Evolutionary conservation across 73 alveolate species (phyloP).

Genomic region (Urostyla sp.): DNA sequence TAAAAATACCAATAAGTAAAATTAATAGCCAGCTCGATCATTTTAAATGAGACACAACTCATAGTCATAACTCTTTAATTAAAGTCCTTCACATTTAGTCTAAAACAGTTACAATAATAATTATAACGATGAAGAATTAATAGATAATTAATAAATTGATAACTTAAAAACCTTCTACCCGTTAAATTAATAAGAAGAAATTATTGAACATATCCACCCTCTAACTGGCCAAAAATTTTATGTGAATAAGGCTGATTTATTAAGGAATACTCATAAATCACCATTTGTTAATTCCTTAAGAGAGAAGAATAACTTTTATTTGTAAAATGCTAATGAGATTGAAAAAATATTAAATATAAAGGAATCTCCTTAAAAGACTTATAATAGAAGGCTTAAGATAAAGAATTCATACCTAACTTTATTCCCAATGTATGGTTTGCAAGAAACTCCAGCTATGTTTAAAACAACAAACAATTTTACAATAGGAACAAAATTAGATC

Average conservation of each 20-base stretch:
- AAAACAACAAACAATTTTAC: slow-evolving; percentile 1
- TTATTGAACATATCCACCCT: slow-evolving; percentile 17
- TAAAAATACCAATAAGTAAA: too few relatives aligned
- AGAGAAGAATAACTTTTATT: slow-evolving; percentile 14
- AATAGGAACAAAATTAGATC: slow-evolving; percentile 24
- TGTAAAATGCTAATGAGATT: neutral
- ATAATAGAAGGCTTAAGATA: slow-evolving; percentile 21
- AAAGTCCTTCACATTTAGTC: too few relatives aligned
- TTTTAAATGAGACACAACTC: too few relatives aligned
- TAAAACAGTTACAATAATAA: too few relatives aligned
- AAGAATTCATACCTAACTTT: slow-evolving; percentile 13
- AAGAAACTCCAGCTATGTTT: slow-evolving; percentile 2
- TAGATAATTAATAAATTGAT: neutral
- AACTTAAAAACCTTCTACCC: slow-evolving; percentile 3
- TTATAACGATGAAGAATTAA: too few relatives aligned
- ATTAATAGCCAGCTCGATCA: too few relatives aligned
- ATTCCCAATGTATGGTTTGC: slow-evolving; percentile 39
- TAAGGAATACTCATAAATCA: slow-evolving; percentile 10
- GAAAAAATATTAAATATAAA: slow-evolving; percentile 4
- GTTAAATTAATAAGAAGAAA: neutral
- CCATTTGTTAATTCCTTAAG: slow-evolving; percentile 35
- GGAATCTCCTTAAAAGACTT: slow-evolving; percentile 24
- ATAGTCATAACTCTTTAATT: too few relatives aligned
- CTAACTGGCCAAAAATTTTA: slow-evolving; percentile 6
- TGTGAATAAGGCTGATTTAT: neutral